Percentiles rank a stretch among this genome's conserved stretches.
Evolutionary conservation across 2,329 filamentous ascomycete genomes (phyloP).

Genomic region (Fusarium sp.): DNA sequence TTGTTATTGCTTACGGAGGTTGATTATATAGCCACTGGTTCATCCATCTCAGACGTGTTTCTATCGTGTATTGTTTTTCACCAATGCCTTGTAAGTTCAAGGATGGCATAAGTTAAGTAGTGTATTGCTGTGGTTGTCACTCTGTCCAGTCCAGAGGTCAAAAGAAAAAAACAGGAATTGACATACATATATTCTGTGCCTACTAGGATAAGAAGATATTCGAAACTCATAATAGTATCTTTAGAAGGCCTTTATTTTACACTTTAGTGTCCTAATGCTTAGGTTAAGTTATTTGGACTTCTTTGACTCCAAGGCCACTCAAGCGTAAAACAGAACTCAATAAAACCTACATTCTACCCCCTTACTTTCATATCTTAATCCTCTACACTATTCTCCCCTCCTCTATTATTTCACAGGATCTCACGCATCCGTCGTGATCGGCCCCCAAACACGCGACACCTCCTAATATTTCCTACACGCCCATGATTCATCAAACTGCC

Average conservation of each 20-base stretch:
- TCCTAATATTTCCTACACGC: slow-evolving; percentile 28
- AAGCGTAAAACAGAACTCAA: neutral
- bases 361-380: neutral
- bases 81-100: neutral
- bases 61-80: neutral
- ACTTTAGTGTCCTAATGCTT: no score
- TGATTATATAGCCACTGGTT: neutral
- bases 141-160: neutral
- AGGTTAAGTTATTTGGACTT: no score
- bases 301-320: no score
- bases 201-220: no score
- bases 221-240: no score
- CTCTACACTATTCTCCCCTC: no score
- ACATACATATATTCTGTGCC: no score
- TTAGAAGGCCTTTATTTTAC: no score
- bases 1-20: neutral
- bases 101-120: neutral
- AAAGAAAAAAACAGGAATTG: no score
- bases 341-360: neutral
- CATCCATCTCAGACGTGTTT: neutral
- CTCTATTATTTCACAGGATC: slow-evolving; percentile 22
- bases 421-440: slow-evolving; percentile 7
- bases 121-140: no score
- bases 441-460: neutral
- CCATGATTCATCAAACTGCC: slow-evolving; percentile 37